phyloP scores from a whole-genome alignment of 139 green algal species.

The Desmodesmus armatus region DNA sequence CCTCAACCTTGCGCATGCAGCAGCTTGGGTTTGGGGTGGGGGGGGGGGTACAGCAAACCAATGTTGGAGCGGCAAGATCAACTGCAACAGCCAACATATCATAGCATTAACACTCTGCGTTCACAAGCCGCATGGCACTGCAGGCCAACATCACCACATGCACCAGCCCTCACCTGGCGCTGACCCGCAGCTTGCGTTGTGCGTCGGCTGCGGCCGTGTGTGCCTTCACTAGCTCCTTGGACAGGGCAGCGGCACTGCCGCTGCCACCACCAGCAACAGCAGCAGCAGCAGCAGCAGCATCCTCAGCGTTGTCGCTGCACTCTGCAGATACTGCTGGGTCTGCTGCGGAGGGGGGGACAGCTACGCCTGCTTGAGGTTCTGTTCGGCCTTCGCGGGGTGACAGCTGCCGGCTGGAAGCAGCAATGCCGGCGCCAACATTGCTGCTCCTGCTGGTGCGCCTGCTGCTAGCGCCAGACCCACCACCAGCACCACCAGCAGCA shows the following conservation, averaged over 20 bases:
- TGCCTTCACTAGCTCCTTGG: conserved; percentile 66
- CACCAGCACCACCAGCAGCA: neutral
- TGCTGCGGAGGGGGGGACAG: too few species aligned
- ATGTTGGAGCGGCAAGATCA: neutral
- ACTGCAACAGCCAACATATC: neutral
- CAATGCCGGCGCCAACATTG: neutral
- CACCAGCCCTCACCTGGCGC: conserved; percentile 31
- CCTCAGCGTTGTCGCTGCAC: neutral
- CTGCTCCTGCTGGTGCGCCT: neutral
- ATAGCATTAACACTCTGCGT: neutral
- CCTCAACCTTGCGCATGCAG: too few species aligned
- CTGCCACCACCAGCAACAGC: neutral
- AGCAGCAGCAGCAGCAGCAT: neutral
- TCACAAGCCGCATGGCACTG: neutral
- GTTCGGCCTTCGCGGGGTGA: neutral
- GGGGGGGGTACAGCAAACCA: too few species aligned
- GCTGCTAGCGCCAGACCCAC: neutral
- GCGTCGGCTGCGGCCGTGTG: conserved; percentile 73
- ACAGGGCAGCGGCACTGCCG: conserved; percentile 53
- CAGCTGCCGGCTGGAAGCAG: neutral
- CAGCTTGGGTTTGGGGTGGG: too few species aligned
- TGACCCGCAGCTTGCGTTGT: conserved; percentile 64
- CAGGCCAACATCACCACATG: neutral
- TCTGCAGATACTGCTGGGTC: conserved; percentile 3
- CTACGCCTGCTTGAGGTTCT: too few species aligned